Evolutionary conservation across 768 basidiomycete genomes (phyloP).

Genomic region (Omphalotus guepiniiformis): DNA sequence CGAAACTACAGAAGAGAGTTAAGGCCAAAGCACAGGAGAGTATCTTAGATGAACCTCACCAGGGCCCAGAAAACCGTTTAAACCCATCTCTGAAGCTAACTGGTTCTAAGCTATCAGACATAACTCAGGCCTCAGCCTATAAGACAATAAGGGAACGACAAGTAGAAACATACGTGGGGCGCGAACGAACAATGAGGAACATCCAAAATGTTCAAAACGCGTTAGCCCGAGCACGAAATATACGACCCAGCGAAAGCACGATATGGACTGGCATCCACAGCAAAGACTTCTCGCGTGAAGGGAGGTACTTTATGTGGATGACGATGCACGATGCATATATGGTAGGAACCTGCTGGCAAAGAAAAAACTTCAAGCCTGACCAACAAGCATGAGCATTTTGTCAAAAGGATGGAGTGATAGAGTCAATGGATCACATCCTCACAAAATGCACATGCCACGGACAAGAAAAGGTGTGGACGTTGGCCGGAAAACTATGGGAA

Average conservation of each 20-base stretch:
- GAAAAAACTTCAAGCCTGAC: neutral
- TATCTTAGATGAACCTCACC: too few relatives aligned
- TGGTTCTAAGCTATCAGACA: neutral
- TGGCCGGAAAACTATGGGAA: conserved; percentile 14
- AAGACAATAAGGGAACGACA: neutral
- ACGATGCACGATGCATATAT: conserved; percentile 2
- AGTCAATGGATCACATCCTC: conserved; percentile 28
- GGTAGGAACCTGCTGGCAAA: neutral
- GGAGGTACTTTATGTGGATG: conserved; percentile 12
- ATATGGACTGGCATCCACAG: conserved; percentile 8
- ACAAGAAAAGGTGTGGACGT: conserved; percentile 20
- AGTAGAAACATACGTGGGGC: neutral
- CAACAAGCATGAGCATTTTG: neutral
- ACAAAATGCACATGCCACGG: conserved; percentile 19
- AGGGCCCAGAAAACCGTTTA: neutral
- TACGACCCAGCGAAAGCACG: neutral
- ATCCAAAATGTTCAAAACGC: neutral
- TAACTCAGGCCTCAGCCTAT: neutral
- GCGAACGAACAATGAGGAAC: neutral
- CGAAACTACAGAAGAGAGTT: neutral
- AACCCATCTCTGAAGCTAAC: neutral
- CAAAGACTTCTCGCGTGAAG: conserved; percentile 11
- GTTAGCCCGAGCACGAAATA: neutral
- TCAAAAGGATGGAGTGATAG: conserved; percentile 11
- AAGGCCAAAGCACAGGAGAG: too few relatives aligned